These are phyloP conservation scores for Trypanosoma platydactyli DNA, from an alignment of 208 protist species.

Conservation along the genomic window DNA sequence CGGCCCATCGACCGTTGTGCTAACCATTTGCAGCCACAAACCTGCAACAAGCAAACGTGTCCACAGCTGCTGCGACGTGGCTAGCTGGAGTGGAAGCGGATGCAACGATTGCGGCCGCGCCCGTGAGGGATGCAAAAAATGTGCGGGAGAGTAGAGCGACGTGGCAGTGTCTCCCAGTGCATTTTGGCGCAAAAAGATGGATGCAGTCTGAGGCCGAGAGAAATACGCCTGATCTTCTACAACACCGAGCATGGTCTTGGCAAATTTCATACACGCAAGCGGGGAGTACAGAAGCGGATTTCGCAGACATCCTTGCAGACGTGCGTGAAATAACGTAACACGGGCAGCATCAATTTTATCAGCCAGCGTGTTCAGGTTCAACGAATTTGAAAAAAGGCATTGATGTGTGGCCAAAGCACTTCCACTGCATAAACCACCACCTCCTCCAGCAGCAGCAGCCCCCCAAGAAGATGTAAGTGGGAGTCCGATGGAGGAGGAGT, in stretches of 20 bases:
- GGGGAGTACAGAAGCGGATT: slow-evolving; percentile 34
- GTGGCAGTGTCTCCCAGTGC: not conserved
- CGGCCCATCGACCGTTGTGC: not conserved
- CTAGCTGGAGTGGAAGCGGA: slow-evolving; percentile 41
- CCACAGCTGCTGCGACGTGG: slow-evolving; percentile 57
- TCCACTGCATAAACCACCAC: too few species aligned
- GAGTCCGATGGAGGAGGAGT: not conserved
- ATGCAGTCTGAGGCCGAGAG: not conserved
- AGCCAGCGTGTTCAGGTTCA: slow-evolving; percentile 23
- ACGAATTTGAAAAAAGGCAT: slow-evolving; percentile 16
- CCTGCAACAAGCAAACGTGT: slow-evolving; percentile 61
- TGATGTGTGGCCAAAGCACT: not conserved
- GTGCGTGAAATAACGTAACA: slow-evolving; percentile 22
- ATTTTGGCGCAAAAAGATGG: slow-evolving; percentile 3
- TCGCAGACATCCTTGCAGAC: slow-evolving; percentile 30
- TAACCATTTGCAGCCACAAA: slow-evolving; percentile 49
- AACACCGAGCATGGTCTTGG: not conserved
- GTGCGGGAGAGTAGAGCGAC: slow-evolving; percentile 20
- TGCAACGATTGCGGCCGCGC: slow-evolving; percentile 35
- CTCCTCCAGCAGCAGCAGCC: not conserved
- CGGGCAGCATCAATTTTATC: slow-evolving; percentile 14
- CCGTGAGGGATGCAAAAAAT: slow-evolving; percentile 30
- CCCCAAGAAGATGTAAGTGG: not conserved
- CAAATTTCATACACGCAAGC: slow-evolving; percentile 12
- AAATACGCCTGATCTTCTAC: not conserved